Evolutionary conservation across 1,284 basidiomycete species (phyloP).

Genomic region (Singerocomus rubriflavus): DNA sequence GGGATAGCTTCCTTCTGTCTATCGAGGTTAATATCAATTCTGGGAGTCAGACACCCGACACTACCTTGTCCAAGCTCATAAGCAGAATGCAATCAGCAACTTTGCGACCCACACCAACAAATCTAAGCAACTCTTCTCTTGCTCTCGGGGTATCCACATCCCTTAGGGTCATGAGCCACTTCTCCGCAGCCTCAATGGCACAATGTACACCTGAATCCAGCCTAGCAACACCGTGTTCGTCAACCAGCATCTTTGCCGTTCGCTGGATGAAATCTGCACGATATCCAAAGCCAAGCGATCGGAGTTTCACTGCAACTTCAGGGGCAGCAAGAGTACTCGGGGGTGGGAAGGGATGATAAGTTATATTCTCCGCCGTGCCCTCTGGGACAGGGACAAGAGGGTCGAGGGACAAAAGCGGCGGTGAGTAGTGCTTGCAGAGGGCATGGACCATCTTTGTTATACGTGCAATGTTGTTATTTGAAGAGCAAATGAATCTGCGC

Average conservation of each 20-base stretch:
- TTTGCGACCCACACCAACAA: conserved; percentile 93
- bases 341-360: conserved; percentile 85
- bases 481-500: conserved; percentile 92
- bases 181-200: conserved; percentile 47
- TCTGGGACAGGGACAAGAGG: conserved; percentile 39
- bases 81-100: conserved; percentile 94
- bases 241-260: conserved; percentile 78
- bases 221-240: conserved; percentile 40
- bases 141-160: conserved; percentile 53
- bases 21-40: conserved; percentile 3
- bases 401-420: conserved; percentile 53
- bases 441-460: conserved; percentile 88
- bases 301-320: conserved; percentile 65
- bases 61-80: conserved; percentile 92
- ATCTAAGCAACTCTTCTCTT: conserved; percentile 71
- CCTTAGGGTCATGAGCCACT: conserved; percentile 63
- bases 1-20: conserved; percentile 77
- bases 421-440: conserved; percentile 69
- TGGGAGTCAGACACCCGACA: conserved; percentile 7
- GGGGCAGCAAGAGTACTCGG: conserved; percentile 64
- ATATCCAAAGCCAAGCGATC: conserved; percentile 92
- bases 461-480: conserved; percentile 93
- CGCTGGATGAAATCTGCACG: conserved; percentile 87
- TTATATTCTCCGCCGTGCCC: conserved; percentile 22
- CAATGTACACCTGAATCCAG: conserved; percentile 5